These are phyloP conservation scores for Pythium scleroteichum DNA, from an alignment of 352 stramenopile species.

Conservation along the genomic window DNA sequence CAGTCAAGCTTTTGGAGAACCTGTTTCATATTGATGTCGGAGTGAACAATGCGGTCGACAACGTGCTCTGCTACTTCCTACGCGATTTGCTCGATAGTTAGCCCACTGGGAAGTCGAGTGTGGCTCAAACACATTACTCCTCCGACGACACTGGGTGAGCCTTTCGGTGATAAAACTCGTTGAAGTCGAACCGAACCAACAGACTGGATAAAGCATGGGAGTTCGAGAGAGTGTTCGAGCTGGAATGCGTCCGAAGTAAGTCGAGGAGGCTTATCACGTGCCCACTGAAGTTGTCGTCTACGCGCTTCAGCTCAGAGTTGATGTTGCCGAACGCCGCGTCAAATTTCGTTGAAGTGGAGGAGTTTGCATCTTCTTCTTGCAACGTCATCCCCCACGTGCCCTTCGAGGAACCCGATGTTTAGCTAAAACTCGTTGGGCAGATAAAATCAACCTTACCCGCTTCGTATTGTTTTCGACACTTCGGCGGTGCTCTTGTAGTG, in stretches of 20 bases:
- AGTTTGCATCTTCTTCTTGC: conserved; percentile 46
- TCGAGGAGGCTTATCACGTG: conserved; percentile 75
- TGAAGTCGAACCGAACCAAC: conserved; percentile 91
- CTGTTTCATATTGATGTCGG: conserved; percentile 52
- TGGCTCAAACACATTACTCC: conserved; percentile 33
- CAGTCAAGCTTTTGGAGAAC: conserved; percentile 45
- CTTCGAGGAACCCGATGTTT: conserved; percentile 23
- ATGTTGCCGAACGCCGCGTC: conserved; percentile 20
- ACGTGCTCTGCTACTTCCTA: conserved; percentile 72
- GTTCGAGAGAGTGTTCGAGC: conserved; percentile 31
- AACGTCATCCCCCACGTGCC: conserved; percentile 61
- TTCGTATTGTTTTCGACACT: conserved; percentile 49
- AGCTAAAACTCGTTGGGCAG: no score
- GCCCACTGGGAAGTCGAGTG: background rate
- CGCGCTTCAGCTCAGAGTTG: conserved; percentile 41
- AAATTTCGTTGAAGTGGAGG: conserved; percentile 14
- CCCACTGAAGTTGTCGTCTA: conserved; percentile 46
- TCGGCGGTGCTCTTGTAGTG: conserved; percentile 49
- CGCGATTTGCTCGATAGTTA: conserved; percentile 57
- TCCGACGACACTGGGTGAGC: conserved; percentile 35
- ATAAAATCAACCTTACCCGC: conserved; percentile 30
- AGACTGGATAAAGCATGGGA: conserved; percentile 86
- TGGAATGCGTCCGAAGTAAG: conserved; percentile 45
- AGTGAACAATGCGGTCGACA: conserved; percentile 39
- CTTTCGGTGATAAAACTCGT: conserved; percentile 86